Evolutionary conservation across 73 alveolate genomes (phyloP).

Genomic region (Paramecium biaurelia): DNA sequence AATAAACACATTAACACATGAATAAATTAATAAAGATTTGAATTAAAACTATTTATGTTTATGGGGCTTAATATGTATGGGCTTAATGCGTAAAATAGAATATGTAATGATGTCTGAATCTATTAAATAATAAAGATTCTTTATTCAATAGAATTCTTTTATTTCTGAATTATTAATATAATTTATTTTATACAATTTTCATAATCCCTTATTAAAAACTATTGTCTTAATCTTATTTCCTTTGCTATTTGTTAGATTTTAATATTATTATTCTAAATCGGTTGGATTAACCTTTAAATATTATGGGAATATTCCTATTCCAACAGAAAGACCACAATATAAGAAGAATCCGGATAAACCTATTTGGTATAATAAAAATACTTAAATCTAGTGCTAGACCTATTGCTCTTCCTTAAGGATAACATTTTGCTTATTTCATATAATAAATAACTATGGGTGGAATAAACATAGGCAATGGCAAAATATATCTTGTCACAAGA

Average conservation of each 20-base stretch:
- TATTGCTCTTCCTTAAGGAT: neutral
- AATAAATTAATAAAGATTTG: neutral
- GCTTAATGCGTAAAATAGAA: too few relatives aligned
- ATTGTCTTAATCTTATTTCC: neutral
- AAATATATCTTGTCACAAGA: constrained; percentile 20
- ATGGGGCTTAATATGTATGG: too few relatives aligned
- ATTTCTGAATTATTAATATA: neutral
- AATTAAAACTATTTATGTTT: neutral
- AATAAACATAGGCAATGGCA: constrained; percentile 14
- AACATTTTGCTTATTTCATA: neutral
- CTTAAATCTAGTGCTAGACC: constrained; percentile 3
- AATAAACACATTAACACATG: neutral
- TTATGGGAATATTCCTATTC: constrained; percentile 40
- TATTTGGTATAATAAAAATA: neutral
- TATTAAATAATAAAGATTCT: too few relatives aligned
- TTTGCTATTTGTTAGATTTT: neutral
- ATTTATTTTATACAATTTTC: neutral
- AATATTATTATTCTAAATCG: neutral
- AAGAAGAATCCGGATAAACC: constrained; percentile 22
- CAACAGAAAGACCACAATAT: constrained; percentile 38
- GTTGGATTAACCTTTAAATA: constrained; percentile 28
- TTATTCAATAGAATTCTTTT: neutral
- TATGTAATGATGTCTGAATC: neutral
- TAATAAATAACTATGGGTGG: constrained; percentile 21
- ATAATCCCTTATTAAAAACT: constrained; percentile 35